Base-by-base conservation (phyloP, 371 early-diverging fungal species). In the Basidiobolus meristosporus region DNA sequence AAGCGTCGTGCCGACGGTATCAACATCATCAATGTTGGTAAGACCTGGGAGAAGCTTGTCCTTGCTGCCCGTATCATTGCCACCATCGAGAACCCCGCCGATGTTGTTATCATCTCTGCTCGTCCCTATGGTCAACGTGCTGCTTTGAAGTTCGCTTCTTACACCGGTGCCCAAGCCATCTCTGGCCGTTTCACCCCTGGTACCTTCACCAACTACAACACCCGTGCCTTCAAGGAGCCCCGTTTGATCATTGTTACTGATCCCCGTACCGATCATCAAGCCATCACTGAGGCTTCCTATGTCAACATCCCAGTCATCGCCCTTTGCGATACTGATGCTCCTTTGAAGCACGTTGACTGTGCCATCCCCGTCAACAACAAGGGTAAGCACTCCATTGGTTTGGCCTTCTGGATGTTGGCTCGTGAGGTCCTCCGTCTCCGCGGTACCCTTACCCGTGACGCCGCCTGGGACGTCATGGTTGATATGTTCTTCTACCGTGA, bases 121-220 rank as follows among this genome's bases (percentile, higher is more conserved):
- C 87, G 96, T 60, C 75, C 88, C 46, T 96, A 88, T 61, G 98
- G 98, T 51, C 92, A 93, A 71, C 91, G 98, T 68, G 97, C 98
- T 41, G 98, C 90, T 45, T 71, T 90, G 45, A 99, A 98, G 76
- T 98, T 90, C 65, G 92, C 95, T 43, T 79, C 86, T 53, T 83
- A 87, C 76, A 90, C 90, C 51, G 96, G 95, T 45, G 88, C 90
- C 39, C 88, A 88, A 58, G 91, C 97, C 55, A 82, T 95, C 47
- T 95, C 96, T 42, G 98, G 98, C 60, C 86, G 98, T 51, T 99
- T 99, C 84, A 96, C 98, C 57, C 99, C 99, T 48, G 99, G 99
- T 72, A 95, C 91, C 61, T 99, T 99, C 73, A 98, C 99, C 57
- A 99, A 99, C 71, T 88, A 95, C 72, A 89, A 86, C 66, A 98